Evolutionary conservation across 768 basidiomycete species (phyloP).

Genomic region (Tulasnella sp.): DNA sequence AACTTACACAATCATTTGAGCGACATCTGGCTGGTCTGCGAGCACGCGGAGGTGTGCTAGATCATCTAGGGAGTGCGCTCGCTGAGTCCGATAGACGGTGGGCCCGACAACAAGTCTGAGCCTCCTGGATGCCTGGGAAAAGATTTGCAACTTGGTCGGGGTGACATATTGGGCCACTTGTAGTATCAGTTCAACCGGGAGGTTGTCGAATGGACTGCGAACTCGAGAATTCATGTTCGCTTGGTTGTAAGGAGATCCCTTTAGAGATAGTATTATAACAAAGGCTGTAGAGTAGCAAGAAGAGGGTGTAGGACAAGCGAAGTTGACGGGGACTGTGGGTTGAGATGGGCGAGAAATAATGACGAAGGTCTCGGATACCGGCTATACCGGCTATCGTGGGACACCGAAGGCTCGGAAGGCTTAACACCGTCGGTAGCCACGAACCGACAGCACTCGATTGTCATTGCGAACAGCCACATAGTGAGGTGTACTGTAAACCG

Average conservation of each 20-base stretch:
- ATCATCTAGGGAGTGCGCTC: not conserved
- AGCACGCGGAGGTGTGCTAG: not conserved
- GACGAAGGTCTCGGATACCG: not conserved
- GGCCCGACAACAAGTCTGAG: not conserved
- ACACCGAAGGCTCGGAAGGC: not conserved
- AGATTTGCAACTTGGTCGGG: not conserved
- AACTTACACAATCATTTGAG: conserved; percentile 2
- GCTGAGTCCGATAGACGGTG: not conserved
- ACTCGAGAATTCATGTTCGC: not conserved
- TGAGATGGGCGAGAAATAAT: not conserved
- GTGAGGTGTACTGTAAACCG: too few species aligned
- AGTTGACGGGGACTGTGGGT: not conserved
- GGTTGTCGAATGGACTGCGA: not conserved
- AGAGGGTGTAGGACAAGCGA: not conserved
- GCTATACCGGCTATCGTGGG: not conserved
- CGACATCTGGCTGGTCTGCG: not conserved
- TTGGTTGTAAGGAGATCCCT: not conserved
- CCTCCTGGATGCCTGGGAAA: not conserved
- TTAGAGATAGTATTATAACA: not conserved
- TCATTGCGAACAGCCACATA: too few species aligned
- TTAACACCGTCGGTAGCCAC: not conserved
- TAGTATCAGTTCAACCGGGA: not conserved
- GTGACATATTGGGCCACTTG: not conserved
- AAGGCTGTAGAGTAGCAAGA: not conserved
- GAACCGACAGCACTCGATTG: too few species aligned